Conservation (phyloP, 495 filamentous ascomycete genomes). For the Hamigera avellanea region DNA sequence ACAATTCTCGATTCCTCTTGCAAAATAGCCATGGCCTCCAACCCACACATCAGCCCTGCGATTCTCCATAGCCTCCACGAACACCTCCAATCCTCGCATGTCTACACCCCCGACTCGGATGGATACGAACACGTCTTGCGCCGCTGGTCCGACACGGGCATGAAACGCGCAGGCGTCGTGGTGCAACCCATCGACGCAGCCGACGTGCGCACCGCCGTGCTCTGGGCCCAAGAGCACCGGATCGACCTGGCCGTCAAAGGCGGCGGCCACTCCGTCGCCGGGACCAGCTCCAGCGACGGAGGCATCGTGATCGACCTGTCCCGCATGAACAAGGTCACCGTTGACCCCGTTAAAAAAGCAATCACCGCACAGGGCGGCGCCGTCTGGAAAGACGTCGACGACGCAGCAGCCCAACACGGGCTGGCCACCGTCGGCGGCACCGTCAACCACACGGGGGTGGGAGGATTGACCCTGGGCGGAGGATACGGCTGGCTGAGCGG, state of each 20-base stretch:
- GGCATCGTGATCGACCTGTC: constrained; percentile 46
- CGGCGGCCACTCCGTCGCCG: constrained; percentile 41
- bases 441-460: constrained; percentile 47
- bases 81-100: constrained; percentile 8
- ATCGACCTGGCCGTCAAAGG: constrained; percentile 40
- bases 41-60: constrained; percentile 5
- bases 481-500: constrained; percentile 44
- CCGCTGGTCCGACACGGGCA: constrained; percentile 26
- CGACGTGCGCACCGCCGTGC: constrained; percentile 29
- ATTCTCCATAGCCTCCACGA: constrained; percentile 13
- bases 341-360: constrained; percentile 29
- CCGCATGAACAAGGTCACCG: constrained; percentile 35
- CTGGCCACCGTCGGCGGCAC: constrained; percentile 49
- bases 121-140: constrained; percentile 19
- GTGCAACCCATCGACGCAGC: constrained; percentile 20
- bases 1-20: no score
- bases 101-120: constrained; percentile 18
- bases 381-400: constrained; percentile 46
- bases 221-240: constrained; percentile 29
- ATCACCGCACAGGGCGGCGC: constrained; percentile 42
- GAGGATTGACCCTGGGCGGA: constrained; percentile 46
- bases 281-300: constrained; percentile 33
- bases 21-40: background rate
- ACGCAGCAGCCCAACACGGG: constrained; percentile 31
- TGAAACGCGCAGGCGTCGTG: constrained; percentile 27